These are phyloP conservation scores for Wickerhamiella occidentalis DNA, from an alignment of 805 yeast genomes.

Conservation along the genomic window DNA sequence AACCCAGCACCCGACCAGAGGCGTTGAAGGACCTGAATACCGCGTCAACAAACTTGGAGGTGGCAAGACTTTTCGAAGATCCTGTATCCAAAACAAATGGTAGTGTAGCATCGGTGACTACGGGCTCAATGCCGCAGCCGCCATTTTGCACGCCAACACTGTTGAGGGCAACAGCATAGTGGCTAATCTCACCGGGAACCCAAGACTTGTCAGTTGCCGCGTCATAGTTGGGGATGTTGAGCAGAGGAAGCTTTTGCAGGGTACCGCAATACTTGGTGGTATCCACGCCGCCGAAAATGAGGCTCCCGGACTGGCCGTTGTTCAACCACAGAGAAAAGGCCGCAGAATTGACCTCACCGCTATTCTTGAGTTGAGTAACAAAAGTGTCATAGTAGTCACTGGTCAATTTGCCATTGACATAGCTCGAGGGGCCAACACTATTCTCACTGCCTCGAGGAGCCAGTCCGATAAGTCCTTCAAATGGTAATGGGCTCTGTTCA, in stretches of 20 bases:
- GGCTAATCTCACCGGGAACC: conserved; percentile 12
- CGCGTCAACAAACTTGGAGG: conserved; percentile 26
- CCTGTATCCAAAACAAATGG: conserved; percentile 41
- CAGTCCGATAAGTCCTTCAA: conserved; percentile 59
- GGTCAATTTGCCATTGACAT: conserved; percentile 10
- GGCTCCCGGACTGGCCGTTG: conserved; percentile 27
- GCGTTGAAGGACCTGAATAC: conserved; percentile 17
- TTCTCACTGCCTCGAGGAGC: conserved; percentile 51
- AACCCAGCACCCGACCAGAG: conserved; percentile 26
- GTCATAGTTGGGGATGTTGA: background rate
- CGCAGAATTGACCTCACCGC: conserved; percentile 31
- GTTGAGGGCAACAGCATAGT: conserved; percentile 9
- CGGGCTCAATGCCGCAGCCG: background rate
- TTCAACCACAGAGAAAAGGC: conserved; percentile 40
- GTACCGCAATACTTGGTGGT: conserved; percentile 28
- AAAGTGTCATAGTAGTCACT: conserved; percentile 19
- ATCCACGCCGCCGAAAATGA: conserved; percentile 33
- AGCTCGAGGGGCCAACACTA: conserved; percentile 12
- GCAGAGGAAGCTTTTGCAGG: conserved; percentile 23
- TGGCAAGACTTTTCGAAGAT: conserved; percentile 40
- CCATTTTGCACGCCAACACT: background rate
- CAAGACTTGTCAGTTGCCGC: background rate
- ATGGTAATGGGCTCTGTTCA: conserved; percentile 47
- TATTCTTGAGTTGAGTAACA: conserved; percentile 25
- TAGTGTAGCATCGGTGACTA: background rate